Evolutionary conservation across 805 yeast species (phyloP), one percentile per base, ranked within the genome.

Genomic region (Candida maltosa): DNA sequence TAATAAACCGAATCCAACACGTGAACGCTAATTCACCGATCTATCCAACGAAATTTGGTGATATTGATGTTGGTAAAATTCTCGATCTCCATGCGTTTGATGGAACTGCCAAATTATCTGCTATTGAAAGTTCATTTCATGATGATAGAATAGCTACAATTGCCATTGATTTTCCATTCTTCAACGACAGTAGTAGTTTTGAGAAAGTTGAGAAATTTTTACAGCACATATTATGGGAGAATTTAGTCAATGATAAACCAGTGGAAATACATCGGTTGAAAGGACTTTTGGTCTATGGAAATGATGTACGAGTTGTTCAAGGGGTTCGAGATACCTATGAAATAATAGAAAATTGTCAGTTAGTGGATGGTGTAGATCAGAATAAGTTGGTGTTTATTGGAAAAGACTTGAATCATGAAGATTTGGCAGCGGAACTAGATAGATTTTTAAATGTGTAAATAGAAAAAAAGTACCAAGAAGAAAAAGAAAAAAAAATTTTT

Each of bases 291-390:
- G 71, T 80, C 41, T 34, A 38, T 20, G 48, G 55, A n/a, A 51
- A 57, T 6, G 58, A 54, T 6, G 78, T 72, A 16, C 70, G 75
- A 44, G 84, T 88, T 6, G 61, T 93, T 8, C 98, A 93, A 56
- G 97, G 95, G 9, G 98, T 93, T 0, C 70, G 97, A 40, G 93
- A 88, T 37, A 87, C 95, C 0, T 93, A 87, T 58, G 98, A 93
- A 43, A 66, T 87, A 3, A 69, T 81, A 4, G 78, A 75, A 10
- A 65, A 64, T 5, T 65, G 63, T 2, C 34, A 41, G 12, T 48
- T 54, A 29, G 65, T 69, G 4, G 64, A 61, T 11, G 70, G 62
- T 1, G 53, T 65, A 2, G 49, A 46, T 0, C 39, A 55, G 20
- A 78, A 82, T 39, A 85, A 82, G 56, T 44, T 87, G 18, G 89